Percentiles rank a stretch among this genome's conserved stretches.
These are phyloP conservation scores for Juncus inflexus DNA, from an alignment of 176 grass and related monocot genomes.

Conservation along the genomic window DNA sequence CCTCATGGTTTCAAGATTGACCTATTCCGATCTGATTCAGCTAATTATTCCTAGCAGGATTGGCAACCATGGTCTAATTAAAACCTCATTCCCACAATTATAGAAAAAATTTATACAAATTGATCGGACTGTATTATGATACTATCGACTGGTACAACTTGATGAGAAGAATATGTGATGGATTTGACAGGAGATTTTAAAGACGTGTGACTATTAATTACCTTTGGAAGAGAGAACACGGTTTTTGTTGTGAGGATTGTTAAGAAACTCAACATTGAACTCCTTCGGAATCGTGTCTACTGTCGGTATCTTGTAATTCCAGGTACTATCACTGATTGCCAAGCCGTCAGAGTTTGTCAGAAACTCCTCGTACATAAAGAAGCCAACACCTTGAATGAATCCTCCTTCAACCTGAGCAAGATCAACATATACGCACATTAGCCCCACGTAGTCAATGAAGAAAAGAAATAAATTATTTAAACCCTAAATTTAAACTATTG, in stretches of 20 bases:
- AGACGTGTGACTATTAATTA: slow-evolving; percentile 4
- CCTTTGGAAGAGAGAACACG: slow-evolving; percentile 75
- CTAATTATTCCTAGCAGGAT: too few species aligned
- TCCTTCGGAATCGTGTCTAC: slow-evolving; percentile 74
- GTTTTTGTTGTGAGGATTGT: slow-evolving; percentile 44
- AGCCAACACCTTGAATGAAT: slow-evolving; percentile 72
- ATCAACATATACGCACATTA: background rate
- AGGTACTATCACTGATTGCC: slow-evolving; percentile 57
- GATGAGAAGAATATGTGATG: too few species aligned
- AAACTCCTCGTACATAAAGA: slow-evolving; percentile 72
- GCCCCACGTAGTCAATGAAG: background rate
- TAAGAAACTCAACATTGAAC: slow-evolving; percentile 63
- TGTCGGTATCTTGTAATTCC: slow-evolving; percentile 83
- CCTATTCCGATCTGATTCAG: too few species aligned
- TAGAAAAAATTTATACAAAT: too few species aligned
- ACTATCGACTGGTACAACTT: background rate
- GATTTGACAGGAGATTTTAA: too few species aligned
- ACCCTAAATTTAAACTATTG: background rate
- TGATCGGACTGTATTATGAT: too few species aligned
- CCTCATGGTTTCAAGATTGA: too few species aligned
- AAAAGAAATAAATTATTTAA: background rate
- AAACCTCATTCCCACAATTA: too few species aligned
- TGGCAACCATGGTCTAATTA: too few species aligned
- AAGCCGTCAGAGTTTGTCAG: slow-evolving; percentile 53
- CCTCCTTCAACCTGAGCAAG: slow-evolving; percentile 48